phyloP scores from a whole-genome alignment of 2,329 filamentous ascomycete genomes.

The Fusarium sp. region DNA sequence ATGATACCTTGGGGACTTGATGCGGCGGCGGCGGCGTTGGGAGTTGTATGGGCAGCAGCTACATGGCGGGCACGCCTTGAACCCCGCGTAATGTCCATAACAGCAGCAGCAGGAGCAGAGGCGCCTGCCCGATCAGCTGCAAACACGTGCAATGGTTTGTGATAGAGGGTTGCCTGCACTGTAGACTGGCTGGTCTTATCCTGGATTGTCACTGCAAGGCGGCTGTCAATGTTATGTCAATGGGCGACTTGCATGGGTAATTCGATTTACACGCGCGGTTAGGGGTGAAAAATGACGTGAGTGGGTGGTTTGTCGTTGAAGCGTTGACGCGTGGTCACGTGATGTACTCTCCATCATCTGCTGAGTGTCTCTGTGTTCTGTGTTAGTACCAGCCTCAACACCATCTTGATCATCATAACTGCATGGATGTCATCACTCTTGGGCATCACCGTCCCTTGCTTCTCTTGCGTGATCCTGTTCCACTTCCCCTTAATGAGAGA shows the following conservation, averaged over 20 bases:
- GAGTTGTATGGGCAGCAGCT: conserved; percentile 31
- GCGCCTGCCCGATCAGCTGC: not conserved
- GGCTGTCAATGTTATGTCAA: not conserved
- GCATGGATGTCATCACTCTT: not conserved
- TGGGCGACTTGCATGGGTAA: conserved; percentile 3
- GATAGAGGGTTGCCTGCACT: not conserved
- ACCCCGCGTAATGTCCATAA: conserved; percentile 37
- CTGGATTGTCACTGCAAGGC: not conserved
- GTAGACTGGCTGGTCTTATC: not conserved
- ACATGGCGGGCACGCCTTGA: conserved; percentile 38
- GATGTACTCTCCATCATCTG: not conserved
- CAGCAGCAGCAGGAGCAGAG: not conserved
- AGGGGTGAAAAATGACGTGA: conserved; percentile 17
- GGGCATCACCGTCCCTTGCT: not conserved
- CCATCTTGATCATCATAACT: not conserved
- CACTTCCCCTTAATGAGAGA: not conserved
- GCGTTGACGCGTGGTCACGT: conserved; percentile 34
- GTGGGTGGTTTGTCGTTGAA: conserved; percentile 3
- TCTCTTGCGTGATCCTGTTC: not conserved
- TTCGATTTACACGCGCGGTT: conserved; percentile 26
- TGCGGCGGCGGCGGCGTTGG: conserved; percentile 17
- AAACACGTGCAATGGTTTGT: conserved; percentile 5
- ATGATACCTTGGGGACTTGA: conserved; percentile 26
- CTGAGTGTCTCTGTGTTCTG: not conserved
- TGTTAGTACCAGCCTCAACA: not conserved